Base-by-base conservation (phyloP, 2,329 filamentous ascomycete genomes). In the Rutstroemia sp. region DNA sequence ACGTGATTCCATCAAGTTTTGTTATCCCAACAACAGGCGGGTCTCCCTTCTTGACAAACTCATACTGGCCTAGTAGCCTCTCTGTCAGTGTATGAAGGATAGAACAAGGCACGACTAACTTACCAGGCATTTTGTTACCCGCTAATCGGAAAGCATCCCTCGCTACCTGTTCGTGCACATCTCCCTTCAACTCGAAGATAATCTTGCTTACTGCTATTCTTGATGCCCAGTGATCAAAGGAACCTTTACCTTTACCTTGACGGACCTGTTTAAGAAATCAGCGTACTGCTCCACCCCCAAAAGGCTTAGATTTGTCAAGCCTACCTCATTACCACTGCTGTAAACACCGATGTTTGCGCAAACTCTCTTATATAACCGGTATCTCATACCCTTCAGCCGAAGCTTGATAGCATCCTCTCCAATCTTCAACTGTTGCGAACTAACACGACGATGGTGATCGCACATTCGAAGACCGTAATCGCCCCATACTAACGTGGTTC, bases 211-310 rank as follows among this genome's bases (percentile, higher is more conserved):
- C 89, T 8, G 90, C 84, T 64, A 97, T 85, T 72, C 92, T 84
- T 21, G 88, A 83, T 4, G 92, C 91, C 94, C 94, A 99, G 70
- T 95, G 89, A 71, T 99, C 94, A 70, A 99, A 97, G 60, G 86
- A 88, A 65, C 94, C 94, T 72, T 99, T 99, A 74, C 94, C 94
- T 75, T 97, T 99, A 72, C 94, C 94, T 95, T 99, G 99, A 81
- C 94, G 87, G 72, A 90, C 87, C 83, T 86, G 62, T 6, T 48
- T 53, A 54, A 36, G 21, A 27, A 34, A 64, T 58, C 63, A 57
- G 38, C 14, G n/a, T 40, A 40, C 38, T 17, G 44, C 14, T n/a
- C 36, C 36, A 17, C 30, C 14, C 23, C 10, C 14, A 12, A 16
- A n/a, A 45, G 17, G 21, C 46, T 36, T 36, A 14, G 5, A 45